Evolutionary conservation across 495 filamentous ascomycete species (phyloP).

Genomic region (Podospora comata): DNA sequence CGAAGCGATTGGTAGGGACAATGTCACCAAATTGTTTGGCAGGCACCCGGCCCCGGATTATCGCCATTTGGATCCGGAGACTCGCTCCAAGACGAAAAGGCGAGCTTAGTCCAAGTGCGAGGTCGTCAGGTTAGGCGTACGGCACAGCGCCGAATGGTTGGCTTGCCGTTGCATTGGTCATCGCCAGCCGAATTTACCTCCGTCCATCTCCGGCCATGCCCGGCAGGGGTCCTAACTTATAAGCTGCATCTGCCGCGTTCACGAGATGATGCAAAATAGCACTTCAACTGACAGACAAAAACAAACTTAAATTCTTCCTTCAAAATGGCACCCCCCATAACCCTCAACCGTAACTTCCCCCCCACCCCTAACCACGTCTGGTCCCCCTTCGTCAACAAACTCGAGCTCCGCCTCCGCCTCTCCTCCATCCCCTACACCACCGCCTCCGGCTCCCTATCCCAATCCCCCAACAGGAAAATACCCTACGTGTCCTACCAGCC

Average conservation of each 20-base stretch:
- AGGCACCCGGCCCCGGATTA: neutral
- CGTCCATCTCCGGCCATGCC: neutral
- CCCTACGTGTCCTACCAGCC: slow-evolving; percentile 48
- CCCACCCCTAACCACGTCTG: slow-evolving; percentile 45
- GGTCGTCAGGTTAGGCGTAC: neutral
- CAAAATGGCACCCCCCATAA: slow-evolving; percentile 26
- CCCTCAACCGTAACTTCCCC: slow-evolving; percentile 54
- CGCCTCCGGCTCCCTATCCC: slow-evolving; percentile 40
- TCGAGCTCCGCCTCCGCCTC: slow-evolving; percentile 61
- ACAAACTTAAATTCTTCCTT: neutral
- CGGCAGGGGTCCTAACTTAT: neutral
- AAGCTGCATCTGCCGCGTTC: neutral
- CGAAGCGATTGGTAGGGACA: neutral
- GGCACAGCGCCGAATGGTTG: neutral
- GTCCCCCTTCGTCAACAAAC: slow-evolving; percentile 65
- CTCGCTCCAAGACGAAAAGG: neutral
- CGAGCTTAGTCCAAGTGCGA: neutral
- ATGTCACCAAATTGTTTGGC: too few species aligned
- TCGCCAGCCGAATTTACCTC: neutral
- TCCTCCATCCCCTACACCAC: slow-evolving; percentile 45
- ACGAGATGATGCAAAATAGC: neutral
- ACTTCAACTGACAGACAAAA: neutral
- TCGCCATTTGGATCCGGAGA: neutral
- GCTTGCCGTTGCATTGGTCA: neutral
- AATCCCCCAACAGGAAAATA: slow-evolving; percentile 57